Evolutionary conservation across 441 rosid genomes (phyloP).

Genomic region (Populus tomentosa): DNA sequence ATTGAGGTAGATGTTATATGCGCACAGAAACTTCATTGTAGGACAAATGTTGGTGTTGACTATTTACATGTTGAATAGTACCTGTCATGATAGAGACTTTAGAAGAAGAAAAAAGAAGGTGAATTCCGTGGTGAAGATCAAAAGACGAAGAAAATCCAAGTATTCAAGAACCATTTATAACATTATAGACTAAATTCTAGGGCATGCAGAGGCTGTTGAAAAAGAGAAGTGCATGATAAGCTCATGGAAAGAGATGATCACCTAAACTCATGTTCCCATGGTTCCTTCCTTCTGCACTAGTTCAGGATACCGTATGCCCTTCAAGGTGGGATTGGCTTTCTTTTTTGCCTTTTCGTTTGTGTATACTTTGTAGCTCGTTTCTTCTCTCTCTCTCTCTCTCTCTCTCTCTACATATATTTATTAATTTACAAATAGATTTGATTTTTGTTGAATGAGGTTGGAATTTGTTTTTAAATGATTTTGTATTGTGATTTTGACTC

Average conservation of each 20-base stretch:
- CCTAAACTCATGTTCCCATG: not conserved
- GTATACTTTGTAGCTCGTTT: not conserved
- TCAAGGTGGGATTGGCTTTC: not conserved
- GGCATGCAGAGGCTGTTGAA: not conserved
- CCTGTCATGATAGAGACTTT: not conserved
- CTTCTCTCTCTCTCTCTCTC: too few species aligned
- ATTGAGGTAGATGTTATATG: too few species aligned
- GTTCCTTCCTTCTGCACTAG: not conserved
- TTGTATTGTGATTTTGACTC: not conserved
- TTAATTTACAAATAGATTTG: too few species aligned
- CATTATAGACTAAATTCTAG: not conserved
- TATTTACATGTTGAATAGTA: not conserved
- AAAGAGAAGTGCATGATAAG: not conserved
- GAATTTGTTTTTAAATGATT: not conserved
- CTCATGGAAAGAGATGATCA: not conserved
- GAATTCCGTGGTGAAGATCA: not conserved
- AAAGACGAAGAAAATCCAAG: not conserved
- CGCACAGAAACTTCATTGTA: not conserved
- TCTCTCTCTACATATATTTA: too few species aligned
- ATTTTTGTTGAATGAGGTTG: too few species aligned
- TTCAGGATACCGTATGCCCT: not conserved
- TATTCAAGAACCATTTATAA: not conserved
- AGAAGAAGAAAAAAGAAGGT: not conserved
- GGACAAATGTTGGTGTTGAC: not conserved
- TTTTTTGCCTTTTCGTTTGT: not conserved